phyloP scores from a whole-genome alignment of 371 early-diverging fungal genomes.

The Coemansia sp. region DNA sequence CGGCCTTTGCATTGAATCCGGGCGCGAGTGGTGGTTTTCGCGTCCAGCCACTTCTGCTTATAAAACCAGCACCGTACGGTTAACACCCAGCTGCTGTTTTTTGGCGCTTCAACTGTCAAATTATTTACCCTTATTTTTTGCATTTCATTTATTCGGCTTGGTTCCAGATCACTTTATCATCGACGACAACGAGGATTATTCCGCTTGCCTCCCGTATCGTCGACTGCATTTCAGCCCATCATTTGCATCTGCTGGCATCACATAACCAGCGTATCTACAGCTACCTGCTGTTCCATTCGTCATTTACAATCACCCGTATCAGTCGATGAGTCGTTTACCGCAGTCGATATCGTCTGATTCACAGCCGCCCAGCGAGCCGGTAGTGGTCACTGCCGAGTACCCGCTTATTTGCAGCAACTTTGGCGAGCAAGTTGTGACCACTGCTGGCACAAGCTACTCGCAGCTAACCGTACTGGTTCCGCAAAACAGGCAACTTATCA shows the following conservation, averaged over 20 bases:
- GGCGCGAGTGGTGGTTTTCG: background rate
- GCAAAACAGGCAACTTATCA: slow-evolving; percentile 23
- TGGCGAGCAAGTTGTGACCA: background rate
- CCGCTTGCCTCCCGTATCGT: background rate
- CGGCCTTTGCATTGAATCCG: background rate
- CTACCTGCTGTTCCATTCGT: background rate
- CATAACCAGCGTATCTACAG: background rate
- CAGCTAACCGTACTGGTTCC: slow-evolving; percentile 17
- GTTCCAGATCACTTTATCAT: background rate
- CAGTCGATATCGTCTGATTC: background rate
- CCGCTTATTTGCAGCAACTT: background rate
- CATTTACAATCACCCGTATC: no score
- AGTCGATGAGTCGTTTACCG: background rate
- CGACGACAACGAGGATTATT: background rate
- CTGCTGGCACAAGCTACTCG: background rate
- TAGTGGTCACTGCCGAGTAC: background rate
- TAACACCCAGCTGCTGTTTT: background rate
- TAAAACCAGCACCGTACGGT: background rate
- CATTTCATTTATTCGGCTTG: background rate
- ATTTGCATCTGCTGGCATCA: background rate
- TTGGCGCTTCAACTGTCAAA: background rate
- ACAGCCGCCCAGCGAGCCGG: background rate
- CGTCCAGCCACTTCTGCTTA: no score
- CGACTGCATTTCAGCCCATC: background rate
- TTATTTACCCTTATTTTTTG: background rate